A percentile compares a stretch with the other conserved stretches of the same genome.
phyloP scores from a whole-genome alignment of 257 asterid genomes.

The Rhazya stricta region DNA sequence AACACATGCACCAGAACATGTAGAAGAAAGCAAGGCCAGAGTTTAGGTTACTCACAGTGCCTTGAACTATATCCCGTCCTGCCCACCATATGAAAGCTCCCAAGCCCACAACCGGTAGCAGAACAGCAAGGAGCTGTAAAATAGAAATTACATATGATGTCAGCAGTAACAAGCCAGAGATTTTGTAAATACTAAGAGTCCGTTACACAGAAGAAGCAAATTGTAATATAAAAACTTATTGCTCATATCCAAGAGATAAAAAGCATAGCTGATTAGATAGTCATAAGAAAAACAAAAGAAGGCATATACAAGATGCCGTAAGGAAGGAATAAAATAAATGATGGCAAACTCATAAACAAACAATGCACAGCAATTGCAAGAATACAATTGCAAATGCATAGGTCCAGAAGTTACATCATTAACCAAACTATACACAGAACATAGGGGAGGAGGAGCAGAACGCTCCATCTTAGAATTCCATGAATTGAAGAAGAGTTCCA shows the following conservation, averaged over 20 bases:
- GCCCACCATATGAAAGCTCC: slow-evolving; percentile 99
- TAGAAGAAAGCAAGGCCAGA: slow-evolving; percentile 7
- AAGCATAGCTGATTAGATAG: neutral
- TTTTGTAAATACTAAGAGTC: neutral
- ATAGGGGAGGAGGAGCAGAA: neutral
- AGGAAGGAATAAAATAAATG: neutral
- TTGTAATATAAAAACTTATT: neutral
- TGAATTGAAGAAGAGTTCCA: neutral
- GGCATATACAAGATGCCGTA: neutral
- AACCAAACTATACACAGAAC: too few species aligned
- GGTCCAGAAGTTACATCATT: too few species aligned
- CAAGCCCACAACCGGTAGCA: slow-evolving; percentile 76
- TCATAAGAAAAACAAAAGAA: neutral
- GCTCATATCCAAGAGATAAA: neutral
- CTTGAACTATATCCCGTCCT: slow-evolving; percentile 76
- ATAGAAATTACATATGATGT: slow-evolving; percentile 16
- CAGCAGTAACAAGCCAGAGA: slow-evolving; percentile 12
- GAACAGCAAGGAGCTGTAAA: slow-evolving; percentile 70
- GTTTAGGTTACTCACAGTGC: slow-evolving; percentile 53
- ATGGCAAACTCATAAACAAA: neutral
- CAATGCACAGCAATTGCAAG: neutral
- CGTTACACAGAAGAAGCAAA: neutral
- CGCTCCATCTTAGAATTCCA: neutral
- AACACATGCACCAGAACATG: neutral
- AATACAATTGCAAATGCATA: neutral